Evolutionary conservation across 2,329 filamentous ascomycete species (phyloP).

Genomic region (Penicillium sp.): DNA sequence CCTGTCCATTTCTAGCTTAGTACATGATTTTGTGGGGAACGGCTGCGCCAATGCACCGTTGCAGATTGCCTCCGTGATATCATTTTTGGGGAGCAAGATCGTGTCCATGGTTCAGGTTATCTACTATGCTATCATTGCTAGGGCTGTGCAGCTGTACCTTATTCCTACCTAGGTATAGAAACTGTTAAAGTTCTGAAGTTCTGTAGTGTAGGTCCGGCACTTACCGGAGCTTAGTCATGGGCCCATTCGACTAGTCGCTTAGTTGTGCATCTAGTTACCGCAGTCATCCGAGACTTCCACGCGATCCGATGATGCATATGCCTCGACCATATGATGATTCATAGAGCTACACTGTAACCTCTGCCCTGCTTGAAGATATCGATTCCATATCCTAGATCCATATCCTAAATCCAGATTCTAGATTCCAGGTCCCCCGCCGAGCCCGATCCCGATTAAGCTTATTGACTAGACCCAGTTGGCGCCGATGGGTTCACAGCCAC

Average conservation of each 20-base stretch:
- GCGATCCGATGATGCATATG: constrained; percentile 5
- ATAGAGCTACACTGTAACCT: background rate
- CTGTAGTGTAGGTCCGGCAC: background rate
- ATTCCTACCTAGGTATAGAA: no score
- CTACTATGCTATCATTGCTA: constrained; percentile 1
- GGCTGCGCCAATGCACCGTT: background rate
- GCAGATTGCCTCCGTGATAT: constrained; percentile 10
- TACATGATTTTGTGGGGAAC: background rate
- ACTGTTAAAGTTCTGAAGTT: background rate
- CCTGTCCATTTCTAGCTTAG: background rate
- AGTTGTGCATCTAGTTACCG: constrained; percentile 5
- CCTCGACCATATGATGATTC: constrained; percentile 9
- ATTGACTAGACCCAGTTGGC: constrained; percentile 6
- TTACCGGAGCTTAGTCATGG: background rate
- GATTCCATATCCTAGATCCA: background rate
- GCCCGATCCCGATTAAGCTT: constrained; percentile 17
- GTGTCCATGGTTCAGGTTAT: background rate
- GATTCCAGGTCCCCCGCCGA: background rate
- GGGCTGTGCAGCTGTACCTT: no score
- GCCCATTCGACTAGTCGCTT: background rate
- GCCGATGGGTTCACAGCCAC: background rate
- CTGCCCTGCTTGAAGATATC: background rate
- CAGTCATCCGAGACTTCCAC: constrained; percentile 10
- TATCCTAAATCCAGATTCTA: background rate
- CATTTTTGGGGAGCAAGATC: constrained; percentile 10